Percentiles rank a stretch among this genome's conserved stretches.
Conservation (phyloP, 805 yeast genomes). For the Jamesozyma hellenica region DNA sequence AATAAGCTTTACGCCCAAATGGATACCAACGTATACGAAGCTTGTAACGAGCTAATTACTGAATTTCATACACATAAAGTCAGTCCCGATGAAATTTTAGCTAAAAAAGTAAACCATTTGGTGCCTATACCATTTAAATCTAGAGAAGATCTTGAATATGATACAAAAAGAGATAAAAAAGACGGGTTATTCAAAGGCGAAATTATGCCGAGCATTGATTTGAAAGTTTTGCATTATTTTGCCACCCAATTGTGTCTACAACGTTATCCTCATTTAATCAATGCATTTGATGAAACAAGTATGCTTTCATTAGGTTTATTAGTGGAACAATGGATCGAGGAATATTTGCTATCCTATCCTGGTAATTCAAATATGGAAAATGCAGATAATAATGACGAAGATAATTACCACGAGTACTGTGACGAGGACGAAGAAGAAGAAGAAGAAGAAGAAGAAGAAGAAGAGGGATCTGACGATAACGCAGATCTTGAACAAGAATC, state of each 20-base stretch:
- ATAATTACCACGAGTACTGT: too few relatives aligned
- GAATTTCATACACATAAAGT: constrained; percentile 19
- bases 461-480: not conserved
- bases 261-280: constrained; percentile 21
- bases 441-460: too few relatives aligned
- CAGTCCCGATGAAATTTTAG: constrained; percentile 27
- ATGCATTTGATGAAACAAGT: constrained; percentile 31
- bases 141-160: constrained; percentile 21
- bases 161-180: constrained; percentile 13
- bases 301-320: constrained; percentile 30
- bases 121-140: constrained; percentile 28
- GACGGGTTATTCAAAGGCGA: constrained; percentile 23
- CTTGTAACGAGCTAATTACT: constrained; percentile 21
- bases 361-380: too few relatives aligned
- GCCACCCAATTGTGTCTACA: constrained; percentile 24
- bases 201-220: constrained; percentile 24
- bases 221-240: constrained; percentile 31
- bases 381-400: not conserved
- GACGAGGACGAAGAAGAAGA: too few relatives aligned
- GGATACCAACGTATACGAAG: constrained; percentile 26
- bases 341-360: constrained; percentile 14
- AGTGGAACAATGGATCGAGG: constrained; percentile 32
- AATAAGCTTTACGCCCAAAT: constrained; percentile 7
- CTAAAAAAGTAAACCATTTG: constrained; percentile 17
- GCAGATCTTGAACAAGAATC: not conserved